Base-by-base conservation (phyloP, 805 yeast genomes). In the Ogataea polymorpha region DNA sequence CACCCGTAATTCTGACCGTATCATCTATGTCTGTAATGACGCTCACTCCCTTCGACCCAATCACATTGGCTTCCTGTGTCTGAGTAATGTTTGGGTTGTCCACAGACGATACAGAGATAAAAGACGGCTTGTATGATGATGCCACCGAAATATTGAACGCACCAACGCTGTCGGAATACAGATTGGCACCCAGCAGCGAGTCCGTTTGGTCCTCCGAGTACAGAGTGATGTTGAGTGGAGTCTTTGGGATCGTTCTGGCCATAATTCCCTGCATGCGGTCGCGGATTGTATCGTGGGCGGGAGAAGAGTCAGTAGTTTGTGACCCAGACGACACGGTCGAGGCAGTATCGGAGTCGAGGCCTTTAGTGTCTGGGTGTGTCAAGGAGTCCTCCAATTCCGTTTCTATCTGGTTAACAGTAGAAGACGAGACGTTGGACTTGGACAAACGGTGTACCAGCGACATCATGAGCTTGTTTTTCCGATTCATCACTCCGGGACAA, bases 11-110 rank as follows among this genome's bases (percentile, higher is more conserved):
- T 55, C 93, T 85, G 25, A 91, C 80, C 0, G 99, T 93, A 58
- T 93, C 99, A 59, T 93, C 99, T 30, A 93, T 82, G 61, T 93
- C 99, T 54, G 90, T 81, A 16, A 93, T 89, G 2, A 93, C 61
- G 10, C 86, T 86, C 16, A 82, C 66, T 0, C 95, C 93, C 0
- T 56, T 36, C 0, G 55, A 51, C 1, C 45, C 45, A 10, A 79
- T 67, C 23, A 72, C 52, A 37, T 68, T 62, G 1, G 73, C 61
- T 20, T 75, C 75, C 41, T 71, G 70, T 37, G 74, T 68, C 3
- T 69, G 62, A 39, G 71, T 66, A 6, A 78, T 66, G 10, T 72
- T 62, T 16, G 77, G 75, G 44, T 79, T 75, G 4, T 63, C 55
- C 0, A 62, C 49, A 1, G 80, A 70, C 3, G 72, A 60, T 10